A percentile compares a stretch with the other conserved stretches of the same genome.
Evolutionary conservation across 768 basidiomycete genomes (phyloP).

Genomic region (Agrocybe pediades): DNA sequence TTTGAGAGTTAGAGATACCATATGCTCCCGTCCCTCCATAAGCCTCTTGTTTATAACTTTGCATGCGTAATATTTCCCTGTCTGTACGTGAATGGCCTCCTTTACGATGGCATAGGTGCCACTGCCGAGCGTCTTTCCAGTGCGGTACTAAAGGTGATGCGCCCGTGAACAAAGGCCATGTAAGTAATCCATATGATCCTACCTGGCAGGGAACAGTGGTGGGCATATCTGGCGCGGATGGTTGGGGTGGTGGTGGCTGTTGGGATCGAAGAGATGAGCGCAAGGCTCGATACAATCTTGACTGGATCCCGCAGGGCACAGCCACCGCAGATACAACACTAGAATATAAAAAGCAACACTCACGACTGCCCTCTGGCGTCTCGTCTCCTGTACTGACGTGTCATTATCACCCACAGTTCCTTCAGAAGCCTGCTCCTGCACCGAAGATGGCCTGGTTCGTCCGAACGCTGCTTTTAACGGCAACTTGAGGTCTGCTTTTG

Average conservation of each 20-base stretch:
- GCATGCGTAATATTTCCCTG: constrained; percentile 93
- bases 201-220: constrained; percentile 52
- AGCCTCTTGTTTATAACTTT: constrained; percentile 99
- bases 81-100: constrained; percentile 93
- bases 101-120: constrained; percentile 96
- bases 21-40: constrained; percentile 97
- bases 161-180: neutral
- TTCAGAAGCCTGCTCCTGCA: constrained; percentile 3
- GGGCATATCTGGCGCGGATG: constrained; percentile 23
- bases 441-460: constrained; percentile 1
- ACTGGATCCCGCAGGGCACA: constrained; percentile 14
- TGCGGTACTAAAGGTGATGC: constrained; percentile 62
- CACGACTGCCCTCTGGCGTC: constrained; percentile 6
- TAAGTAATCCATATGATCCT: constrained; percentile 8
- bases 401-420: constrained; percentile 17
- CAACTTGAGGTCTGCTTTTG: constrained; percentile 19
- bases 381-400: constrained; percentile 22
- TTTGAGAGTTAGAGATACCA: constrained; percentile 57
- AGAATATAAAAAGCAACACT: neutral
- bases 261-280: constrained; percentile 7
- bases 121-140: constrained; percentile 85
- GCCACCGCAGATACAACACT: constrained; percentile 18
- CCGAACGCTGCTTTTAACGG: constrained; percentile 20
- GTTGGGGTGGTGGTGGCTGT: constrained; percentile 14
- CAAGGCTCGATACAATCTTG: constrained; percentile 8